Percentiles rank a stretch among this genome's conserved stretches.
These are phyloP conservation scores for Apiotrichum sp. DNA, from an alignment of 1,284 basidiomycete species.

Conservation along the genomic window DNA sequence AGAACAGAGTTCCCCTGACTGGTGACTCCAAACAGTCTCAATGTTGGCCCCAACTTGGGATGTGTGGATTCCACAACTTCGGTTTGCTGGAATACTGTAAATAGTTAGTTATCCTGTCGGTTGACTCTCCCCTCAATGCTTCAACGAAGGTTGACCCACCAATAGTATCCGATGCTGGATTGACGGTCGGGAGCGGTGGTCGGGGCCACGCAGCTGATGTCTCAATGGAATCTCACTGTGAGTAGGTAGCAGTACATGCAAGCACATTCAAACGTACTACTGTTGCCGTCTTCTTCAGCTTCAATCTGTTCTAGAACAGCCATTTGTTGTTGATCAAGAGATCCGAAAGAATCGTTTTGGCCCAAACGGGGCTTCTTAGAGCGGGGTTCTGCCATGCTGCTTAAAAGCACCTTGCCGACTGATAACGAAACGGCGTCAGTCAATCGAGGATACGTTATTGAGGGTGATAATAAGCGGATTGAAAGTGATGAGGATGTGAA, in stretches of 20 bases:
- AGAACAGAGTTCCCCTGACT: constrained; percentile 81
- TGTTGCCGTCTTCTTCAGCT: constrained; percentile 56
- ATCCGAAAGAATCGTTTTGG: constrained; percentile 24
- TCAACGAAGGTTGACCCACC: constrained; percentile 40
- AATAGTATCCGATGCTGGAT: constrained; percentile 61
- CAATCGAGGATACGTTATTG: too few relatives aligned
- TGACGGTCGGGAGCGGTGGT: constrained; percentile 56
- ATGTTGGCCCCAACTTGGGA: constrained; percentile 50
- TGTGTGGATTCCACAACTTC: constrained; percentile 75
- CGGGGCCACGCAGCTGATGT: constrained; percentile 66
- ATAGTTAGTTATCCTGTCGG: not conserved
- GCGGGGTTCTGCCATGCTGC: constrained; percentile 23
- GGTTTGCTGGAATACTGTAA: constrained; percentile 75
- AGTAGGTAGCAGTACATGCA: constrained; percentile 10
- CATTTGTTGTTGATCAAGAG: constrained; percentile 54
- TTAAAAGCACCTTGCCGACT: too few relatives aligned
- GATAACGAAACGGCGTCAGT: too few relatives aligned
- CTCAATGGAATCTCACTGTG: constrained; percentile 37
- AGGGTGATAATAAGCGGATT: not conserved
- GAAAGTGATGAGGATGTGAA: not conserved
- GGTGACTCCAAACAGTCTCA: constrained; percentile 85
- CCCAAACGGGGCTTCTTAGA: constrained; percentile 36
- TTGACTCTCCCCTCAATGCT: not conserved
- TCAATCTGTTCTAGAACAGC: constrained; percentile 71
- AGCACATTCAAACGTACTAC: constrained; percentile 32